Conservation (phyloP, 768 basidiomycete genomes). For the Imleria badia region DNA sequence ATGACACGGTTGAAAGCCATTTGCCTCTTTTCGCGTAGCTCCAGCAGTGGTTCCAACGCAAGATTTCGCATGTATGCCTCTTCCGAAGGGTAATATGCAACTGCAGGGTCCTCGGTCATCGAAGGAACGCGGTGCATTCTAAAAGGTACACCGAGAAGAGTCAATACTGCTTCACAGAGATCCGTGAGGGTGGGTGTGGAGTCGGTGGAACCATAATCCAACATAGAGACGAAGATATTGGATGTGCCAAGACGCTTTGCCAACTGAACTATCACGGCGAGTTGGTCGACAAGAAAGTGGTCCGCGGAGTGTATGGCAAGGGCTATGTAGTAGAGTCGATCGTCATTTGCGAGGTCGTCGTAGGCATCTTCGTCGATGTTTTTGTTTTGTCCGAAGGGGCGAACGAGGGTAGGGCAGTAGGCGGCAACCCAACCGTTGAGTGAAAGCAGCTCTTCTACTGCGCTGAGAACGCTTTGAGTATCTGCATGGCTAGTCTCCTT, state of each 20-base stretch:
- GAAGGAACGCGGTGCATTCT: conserved; percentile 87
- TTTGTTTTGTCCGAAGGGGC: conserved; percentile 94
- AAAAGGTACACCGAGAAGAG: conserved; percentile 89
- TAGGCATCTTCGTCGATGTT: conserved; percentile 70
- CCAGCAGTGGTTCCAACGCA: conserved; percentile 85
- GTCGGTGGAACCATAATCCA: conserved; percentile 94
- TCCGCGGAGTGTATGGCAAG: conserved; percentile 97
- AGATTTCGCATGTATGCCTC: conserved; percentile 94
- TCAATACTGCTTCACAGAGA: conserved; percentile 93
- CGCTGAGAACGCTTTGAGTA: conserved; percentile 81
- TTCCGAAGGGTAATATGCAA: conserved; percentile 94
- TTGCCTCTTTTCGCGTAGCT: conserved; percentile 71
- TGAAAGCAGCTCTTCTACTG: conserved; percentile 92
- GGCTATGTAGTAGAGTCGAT: conserved; percentile 91
- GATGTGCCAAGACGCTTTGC: conserved; percentile 85
- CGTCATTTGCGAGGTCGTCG: conserved; percentile 80
- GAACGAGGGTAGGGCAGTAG: conserved; percentile 85
- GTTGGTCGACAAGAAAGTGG: conserved; percentile 98
- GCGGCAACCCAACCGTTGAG: conserved; percentile 99
- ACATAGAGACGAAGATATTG: conserved; percentile 95
- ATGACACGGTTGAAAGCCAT: conserved; percentile 89
- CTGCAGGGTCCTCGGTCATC: conserved; percentile 86
- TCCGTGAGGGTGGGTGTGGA: conserved; percentile 94
- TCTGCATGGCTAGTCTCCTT: conserved; percentile 88
- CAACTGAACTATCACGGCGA: conserved; percentile 96